Evolutionary conservation across 169 alveolate genomes (phyloP), one percentile per base, ranked within the genome.

Genomic region (Eimeria falciformis): DNA sequence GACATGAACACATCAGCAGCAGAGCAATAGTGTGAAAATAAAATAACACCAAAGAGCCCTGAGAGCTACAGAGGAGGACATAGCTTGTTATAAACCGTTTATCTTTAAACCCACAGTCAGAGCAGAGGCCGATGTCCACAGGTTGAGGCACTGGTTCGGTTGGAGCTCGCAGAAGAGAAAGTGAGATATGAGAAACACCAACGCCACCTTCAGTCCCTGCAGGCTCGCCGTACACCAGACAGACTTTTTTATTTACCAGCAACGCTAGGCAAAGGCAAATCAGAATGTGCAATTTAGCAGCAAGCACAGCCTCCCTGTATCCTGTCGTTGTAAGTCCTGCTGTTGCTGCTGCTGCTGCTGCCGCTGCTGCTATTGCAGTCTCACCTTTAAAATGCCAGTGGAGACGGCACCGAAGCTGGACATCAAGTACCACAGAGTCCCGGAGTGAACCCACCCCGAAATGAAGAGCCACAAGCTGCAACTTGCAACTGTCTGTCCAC

Each of bases 391-490:
- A 46, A 94, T 90, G 53, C 96, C 96, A 29, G 94, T 73, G 56
- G 95, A 79, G 50, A 94, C 84, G 18, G 96, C 94, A 5, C 96
- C 96, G 37, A 90, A 82, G 62, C 87, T 71, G 58, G 91, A 89
- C 95, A 94, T 92, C 23, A 94, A 68, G 53, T 92, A 94, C 96
- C 96, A 94, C 37, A 92, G 91, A 23, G 96, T 94, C 27, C 95
- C 91, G 23, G 96, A 94, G 21, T 93, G 94, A 43, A 94, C 40
- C 75, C 91, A 84, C 40, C 94, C 90, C n/a, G 93, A 92, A 23
- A 79, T 6, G 65, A 92, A 92, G n/a, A 94, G 94, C 66, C 88
- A 66, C 43, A 94, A 46, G 84, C 89, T 92, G 73, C 95, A 73
- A 40, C 58, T n/a, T 29, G 66, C 55, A 50, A 94, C 88, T 6